A percentile compares a stretch with the other conserved stretches of the same genome.
These are phyloP conservation scores for Penicillium sp. DNA, from an alignment of 2,329 filamentous ascomycete genomes.

Conservation along the genomic window DNA sequence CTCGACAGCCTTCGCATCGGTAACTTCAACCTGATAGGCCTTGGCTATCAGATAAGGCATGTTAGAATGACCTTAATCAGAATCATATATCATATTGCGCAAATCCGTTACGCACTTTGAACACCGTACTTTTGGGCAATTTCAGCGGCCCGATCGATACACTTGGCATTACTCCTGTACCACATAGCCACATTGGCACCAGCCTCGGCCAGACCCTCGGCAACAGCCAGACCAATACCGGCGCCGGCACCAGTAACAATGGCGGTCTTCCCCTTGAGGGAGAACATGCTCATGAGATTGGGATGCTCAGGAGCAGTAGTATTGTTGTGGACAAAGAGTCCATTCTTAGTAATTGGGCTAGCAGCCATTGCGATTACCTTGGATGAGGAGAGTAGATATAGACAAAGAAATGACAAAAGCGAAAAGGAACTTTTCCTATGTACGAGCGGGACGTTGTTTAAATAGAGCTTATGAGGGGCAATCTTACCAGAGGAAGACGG, in stretches of 20 bases:
- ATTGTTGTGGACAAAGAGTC: constrained; percentile 58
- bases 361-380: constrained; percentile 32
- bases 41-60: constrained; percentile 34
- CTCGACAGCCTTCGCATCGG: constrained; percentile 43
- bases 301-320: constrained; percentile 47
- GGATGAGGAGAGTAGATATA: not conserved
- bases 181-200: constrained; percentile 71
- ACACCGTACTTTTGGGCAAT: constrained; percentile 67
- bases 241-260: constrained; percentile 69
- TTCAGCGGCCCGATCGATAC: constrained; percentile 59
- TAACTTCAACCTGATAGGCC: constrained; percentile 53
- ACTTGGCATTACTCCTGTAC: constrained; percentile 69
- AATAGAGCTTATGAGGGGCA: constrained; percentile 13
- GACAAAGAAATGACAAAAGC: not conserved
- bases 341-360: constrained; percentile 42
- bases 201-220: constrained; percentile 65
- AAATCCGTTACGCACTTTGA: constrained; percentile 44
- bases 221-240: constrained; percentile 66
- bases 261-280: constrained; percentile 67
- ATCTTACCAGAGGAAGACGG: constrained; percentile 6
- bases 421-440: not conserved
- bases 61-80: constrained; percentile 4
- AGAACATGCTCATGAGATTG: constrained; percentile 65
- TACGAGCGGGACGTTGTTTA: constrained; percentile 4
- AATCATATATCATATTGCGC: not conserved